Evolutionary conservation across 345 rosid genomes (phyloP).

Genomic region (Salix exigua): DNA sequence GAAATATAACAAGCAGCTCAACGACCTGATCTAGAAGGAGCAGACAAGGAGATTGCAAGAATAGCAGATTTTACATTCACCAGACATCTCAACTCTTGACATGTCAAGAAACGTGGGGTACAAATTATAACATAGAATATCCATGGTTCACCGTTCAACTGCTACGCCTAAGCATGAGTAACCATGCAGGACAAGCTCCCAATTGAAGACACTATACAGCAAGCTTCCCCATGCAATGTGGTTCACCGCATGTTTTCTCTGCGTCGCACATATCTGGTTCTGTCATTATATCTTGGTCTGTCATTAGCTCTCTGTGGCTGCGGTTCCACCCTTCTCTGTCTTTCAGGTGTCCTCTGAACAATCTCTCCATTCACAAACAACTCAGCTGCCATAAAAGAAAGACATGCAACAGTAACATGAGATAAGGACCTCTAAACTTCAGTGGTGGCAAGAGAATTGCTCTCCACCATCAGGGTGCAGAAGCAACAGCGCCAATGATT

Average conservation of each 20-base stretch:
- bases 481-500: background rate
- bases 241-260: constrained; percentile 61
- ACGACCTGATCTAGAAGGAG: background rate
- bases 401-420: background rate
- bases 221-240: background rate
- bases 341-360: constrained; percentile 88
- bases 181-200: background rate
- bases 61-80: background rate
- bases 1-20: background rate
- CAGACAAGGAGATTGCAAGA: background rate
- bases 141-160: background rate
- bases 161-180: background rate
- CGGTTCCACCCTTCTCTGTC: constrained; percentile 87
- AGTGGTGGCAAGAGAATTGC: background rate
- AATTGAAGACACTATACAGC: constrained; percentile 21
- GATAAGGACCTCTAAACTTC: background rate
- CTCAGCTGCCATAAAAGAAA: constrained; percentile 59
- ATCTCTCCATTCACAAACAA: constrained; percentile 91
- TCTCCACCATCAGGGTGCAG: background rate
- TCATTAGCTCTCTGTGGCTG: constrained; percentile 93
- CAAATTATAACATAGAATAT: background rate
- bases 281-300: constrained; percentile 96
- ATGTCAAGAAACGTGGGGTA: background rate
- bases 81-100: background rate
- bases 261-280: constrained; percentile 86